A percentile compares a stretch with the other conserved stretches of the same genome.
Conservation (phyloP, 108 stramenopile species). For the Cyclostephanos invisitatus region DNA sequence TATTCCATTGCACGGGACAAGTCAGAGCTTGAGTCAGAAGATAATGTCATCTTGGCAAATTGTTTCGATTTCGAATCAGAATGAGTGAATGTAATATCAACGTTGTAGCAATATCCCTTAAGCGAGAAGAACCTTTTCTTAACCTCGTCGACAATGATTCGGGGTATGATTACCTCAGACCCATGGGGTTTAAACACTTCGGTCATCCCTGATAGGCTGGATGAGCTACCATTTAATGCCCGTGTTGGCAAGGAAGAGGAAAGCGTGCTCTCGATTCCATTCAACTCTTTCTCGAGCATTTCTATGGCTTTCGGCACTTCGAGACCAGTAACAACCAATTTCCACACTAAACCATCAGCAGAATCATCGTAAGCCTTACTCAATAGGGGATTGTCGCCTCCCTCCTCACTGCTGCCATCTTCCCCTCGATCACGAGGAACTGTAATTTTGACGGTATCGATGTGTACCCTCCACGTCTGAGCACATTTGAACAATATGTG, state of each 20-base stretch:
- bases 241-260: conserved; percentile 7
- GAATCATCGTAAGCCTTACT: conserved; percentile 57
- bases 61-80: conserved; percentile 83
- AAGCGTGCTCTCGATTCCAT: conserved; percentile 7
- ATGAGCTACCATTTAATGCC: not conserved
- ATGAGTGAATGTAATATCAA: conserved; percentile 63
- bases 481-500: conserved; percentile 71
- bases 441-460: conserved; percentile 52
- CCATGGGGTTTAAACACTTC: conserved; percentile 10
- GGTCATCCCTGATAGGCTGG: conserved; percentile 4
- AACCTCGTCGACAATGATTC: conserved; percentile 67
- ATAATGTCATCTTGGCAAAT: conserved; percentile 67
- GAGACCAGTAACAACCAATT: conserved; percentile 65
- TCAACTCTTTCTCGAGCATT: conserved; percentile 54
- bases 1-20: conserved; percentile 28
- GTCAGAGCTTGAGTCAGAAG: conserved; percentile 34
- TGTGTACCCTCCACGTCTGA: conserved; percentile 63
- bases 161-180: conserved; percentile 71
- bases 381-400: conserved; percentile 34
- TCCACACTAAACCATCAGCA: conserved; percentile 75
- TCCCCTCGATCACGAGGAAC: not conserved
- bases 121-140: conserved; percentile 58
- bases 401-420: conserved; percentile 23
- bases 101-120: conserved; percentile 61
- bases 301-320: conserved; percentile 58